These are phyloP conservation scores for Metarhizium rileyi DNA, from an alignment of 2,329 filamentous ascomycete species.

Conservation along the genomic window DNA sequence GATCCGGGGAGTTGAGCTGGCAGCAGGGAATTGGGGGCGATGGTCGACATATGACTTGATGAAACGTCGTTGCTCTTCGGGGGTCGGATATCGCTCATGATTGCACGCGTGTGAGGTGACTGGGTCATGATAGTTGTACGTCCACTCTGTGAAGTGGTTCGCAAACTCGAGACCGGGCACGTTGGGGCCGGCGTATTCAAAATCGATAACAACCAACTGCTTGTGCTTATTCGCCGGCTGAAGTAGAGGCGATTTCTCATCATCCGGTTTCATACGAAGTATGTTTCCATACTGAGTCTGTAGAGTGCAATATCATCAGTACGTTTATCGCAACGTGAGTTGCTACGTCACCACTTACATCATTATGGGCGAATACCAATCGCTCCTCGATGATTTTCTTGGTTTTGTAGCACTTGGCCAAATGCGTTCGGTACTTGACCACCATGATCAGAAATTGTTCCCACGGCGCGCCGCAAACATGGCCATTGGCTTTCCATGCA, in stretches of 20 bases:
- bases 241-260: constrained; percentile 75
- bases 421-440: constrained; percentile 64
- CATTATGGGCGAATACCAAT: constrained; percentile 94
- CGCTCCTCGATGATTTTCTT: constrained; percentile 56
- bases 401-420: constrained; percentile 64
- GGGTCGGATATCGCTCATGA: constrained; percentile 60
- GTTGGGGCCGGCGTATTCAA: constrained; percentile 93
- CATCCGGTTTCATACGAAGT: constrained; percentile 57
- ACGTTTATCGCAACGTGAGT: no score
- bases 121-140: constrained; percentile 88
- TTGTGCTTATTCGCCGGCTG: constrained; percentile 90
- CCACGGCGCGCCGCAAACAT: constrained; percentile 82
- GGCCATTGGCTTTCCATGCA: constrained; percentile 59
- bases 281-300: constrained; percentile 99
- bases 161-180: constrained; percentile 82
- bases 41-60: constrained; percentile 81
- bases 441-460: constrained; percentile 63
- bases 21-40: constrained; percentile 53
- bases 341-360: constrained; percentile 49
- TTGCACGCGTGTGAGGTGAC: constrained; percentile 57
- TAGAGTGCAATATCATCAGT: constrained; percentile 3
- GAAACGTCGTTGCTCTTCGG: constrained; percentile 76
- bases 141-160: constrained; percentile 98
- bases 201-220: constrained; percentile 94
- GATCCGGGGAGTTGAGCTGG: constrained; percentile 40